Percentiles rank a stretch among this genome's conserved stretches.
Conservation (phyloP, 805 yeast species). For the Soucietia sequanensis region DNA sequence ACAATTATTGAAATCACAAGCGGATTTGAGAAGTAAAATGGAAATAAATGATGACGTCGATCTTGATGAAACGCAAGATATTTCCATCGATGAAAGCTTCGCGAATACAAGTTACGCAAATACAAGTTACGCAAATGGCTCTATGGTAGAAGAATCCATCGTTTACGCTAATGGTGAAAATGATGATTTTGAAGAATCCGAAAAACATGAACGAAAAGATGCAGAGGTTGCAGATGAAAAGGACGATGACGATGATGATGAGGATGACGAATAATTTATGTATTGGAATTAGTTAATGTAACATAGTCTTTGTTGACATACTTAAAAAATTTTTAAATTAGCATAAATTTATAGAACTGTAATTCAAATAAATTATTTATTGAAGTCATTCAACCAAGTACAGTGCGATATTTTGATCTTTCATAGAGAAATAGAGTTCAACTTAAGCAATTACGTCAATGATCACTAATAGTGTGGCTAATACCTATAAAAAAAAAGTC, state of each 20-base stretch:
- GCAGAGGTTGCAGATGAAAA: conserved; percentile 34
- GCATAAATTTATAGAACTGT: no score
- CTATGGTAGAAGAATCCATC: conserved; percentile 26
- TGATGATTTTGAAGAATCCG: conserved; percentile 28
- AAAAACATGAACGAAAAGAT: conserved; percentile 34
- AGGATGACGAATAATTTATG: conserved; percentile 15
- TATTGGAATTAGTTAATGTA: no score
- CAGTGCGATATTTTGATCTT: no score
- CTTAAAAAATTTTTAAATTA: no score
- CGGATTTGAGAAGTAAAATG: conserved; percentile 53
- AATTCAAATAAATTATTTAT: no score
- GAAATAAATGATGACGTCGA: conserved; percentile 14
- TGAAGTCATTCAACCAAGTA: no score
- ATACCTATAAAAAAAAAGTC: no score
- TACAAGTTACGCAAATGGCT: no score
- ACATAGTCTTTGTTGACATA: no score
- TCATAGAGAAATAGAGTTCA: no score
- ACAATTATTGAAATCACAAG: conserved; percentile 73
- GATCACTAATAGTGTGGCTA: no score
- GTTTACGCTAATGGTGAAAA: conserved; percentile 42
- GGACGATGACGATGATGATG: conserved; percentile 32
- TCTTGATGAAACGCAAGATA: conserved; percentile 12
- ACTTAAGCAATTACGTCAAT: no score
- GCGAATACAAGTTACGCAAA: conserved; percentile 22
- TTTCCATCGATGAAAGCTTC: conserved; percentile 12